Evolutionary conservation across 495 filamentous ascomycete species (phyloP).

Genomic region (Penicillium flavigenum): DNA sequence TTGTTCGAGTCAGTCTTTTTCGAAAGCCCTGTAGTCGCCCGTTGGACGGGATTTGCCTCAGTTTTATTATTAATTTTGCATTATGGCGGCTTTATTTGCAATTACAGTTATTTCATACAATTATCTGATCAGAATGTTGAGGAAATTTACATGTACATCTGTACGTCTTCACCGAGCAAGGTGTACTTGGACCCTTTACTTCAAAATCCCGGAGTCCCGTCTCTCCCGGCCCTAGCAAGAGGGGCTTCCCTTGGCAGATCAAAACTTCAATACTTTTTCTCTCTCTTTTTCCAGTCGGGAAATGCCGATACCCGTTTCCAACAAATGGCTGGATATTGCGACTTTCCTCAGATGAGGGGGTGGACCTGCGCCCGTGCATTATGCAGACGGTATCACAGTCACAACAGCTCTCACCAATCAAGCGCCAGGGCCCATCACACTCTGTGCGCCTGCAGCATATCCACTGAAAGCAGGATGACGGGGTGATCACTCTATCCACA

Average conservation of each 20-base stretch:
- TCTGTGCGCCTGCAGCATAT: conserved; percentile 24
- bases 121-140: neutral
- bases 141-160: neutral
- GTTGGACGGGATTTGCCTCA: neutral
- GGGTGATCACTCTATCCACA: conserved; percentile 15
- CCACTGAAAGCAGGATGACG: conserved; percentile 13
- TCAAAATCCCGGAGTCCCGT: neutral
- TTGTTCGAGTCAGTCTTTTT: neutral
- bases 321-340: neutral
- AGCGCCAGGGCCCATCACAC: conserved; percentile 23
- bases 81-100: conserved; percentile 1
- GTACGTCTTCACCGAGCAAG: no score
- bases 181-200: neutral
- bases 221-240: conserved; percentile 1
- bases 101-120: neutral
- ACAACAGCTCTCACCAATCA: conserved; percentile 38
- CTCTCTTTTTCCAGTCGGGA: neutral
- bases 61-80: conserved; percentile 6
- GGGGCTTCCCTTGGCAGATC: neutral
- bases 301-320: conserved; percentile 1
- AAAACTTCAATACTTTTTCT: neutral
- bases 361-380: conserved; percentile 23
- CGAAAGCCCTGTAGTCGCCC: neutral
- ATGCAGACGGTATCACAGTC: conserved; percentile 44
- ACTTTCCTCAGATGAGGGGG: neutral